Conservation (phyloP, 306 rosid species). For the Casuarina glauca region DNA sequence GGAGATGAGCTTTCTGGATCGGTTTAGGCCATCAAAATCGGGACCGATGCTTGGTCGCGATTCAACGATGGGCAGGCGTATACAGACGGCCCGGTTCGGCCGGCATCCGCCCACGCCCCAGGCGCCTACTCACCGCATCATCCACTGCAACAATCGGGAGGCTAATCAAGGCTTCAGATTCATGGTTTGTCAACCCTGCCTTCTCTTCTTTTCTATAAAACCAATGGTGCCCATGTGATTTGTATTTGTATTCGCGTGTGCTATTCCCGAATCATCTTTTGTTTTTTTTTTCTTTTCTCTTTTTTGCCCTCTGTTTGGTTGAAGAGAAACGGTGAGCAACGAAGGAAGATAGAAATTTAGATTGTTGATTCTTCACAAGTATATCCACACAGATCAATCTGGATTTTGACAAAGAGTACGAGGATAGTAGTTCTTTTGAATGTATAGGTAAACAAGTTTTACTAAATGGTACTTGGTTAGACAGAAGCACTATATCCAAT, state of each 20-base stretch:
- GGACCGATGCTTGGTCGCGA: constrained; percentile 40
- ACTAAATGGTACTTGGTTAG: background rate
- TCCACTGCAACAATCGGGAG: constrained; percentile 88
- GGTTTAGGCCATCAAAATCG: constrained; percentile 48
- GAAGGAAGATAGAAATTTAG: background rate
- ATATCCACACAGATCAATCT: background rate
- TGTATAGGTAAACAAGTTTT: background rate
- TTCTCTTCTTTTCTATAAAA: background rate
- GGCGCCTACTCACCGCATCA: constrained; percentile 85
- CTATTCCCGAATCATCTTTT: background rate
- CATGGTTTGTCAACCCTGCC: constrained; percentile 45
- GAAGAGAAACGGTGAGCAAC: background rate
- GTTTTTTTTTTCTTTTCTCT: background rate
- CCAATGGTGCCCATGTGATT: background rate
- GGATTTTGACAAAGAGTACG: background rate
- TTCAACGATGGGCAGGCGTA: constrained; percentile 38
- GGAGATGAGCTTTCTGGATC: constrained; percentile 79
- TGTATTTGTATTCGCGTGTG: background rate
- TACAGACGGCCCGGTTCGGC: constrained; percentile 72
- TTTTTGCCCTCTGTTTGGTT: background rate
- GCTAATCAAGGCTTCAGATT: constrained; percentile 64
- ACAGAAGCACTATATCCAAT: background rate
- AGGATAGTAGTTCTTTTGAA: background rate
- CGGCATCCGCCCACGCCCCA: constrained; percentile 73
- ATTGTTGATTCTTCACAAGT: background rate